A percentile compares a stretch with the other conserved stretches of the same genome.
Conservation (phyloP, 495 filamentous ascomycete genomes). For the Aspergillus asperescens region DNA sequence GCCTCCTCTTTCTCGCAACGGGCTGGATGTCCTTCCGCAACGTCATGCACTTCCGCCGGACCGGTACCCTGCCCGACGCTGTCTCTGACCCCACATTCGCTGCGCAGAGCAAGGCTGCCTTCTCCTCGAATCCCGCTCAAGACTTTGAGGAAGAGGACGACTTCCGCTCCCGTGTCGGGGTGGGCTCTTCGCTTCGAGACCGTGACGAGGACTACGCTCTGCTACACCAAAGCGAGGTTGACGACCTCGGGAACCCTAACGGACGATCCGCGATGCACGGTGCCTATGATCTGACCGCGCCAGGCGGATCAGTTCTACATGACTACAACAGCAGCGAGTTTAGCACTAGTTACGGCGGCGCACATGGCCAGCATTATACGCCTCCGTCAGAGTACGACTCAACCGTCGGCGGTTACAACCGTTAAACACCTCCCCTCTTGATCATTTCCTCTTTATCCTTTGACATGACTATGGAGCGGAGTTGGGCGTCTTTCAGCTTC, state of each 20-base stretch:
- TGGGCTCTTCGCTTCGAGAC: slow-evolving; percentile 32
- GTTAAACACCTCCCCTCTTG: slow-evolving; percentile 10
- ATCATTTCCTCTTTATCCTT: slow-evolving; percentile 23
- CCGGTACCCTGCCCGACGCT: slow-evolving; percentile 69
- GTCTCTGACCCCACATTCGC: slow-evolving; percentile 48
- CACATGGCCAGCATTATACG: slow-evolving; percentile 40
- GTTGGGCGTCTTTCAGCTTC: slow-evolving; percentile 27
- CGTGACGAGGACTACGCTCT: slow-evolving; percentile 45
- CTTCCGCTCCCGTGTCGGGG: slow-evolving; percentile 40
- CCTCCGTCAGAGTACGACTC: slow-evolving; percentile 24
- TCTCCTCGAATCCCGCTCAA: slow-evolving; percentile 45
- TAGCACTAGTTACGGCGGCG: slow-evolving; percentile 40
- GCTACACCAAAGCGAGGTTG: slow-evolving; percentile 42
- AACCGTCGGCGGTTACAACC: slow-evolving; percentile 24
- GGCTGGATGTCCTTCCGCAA: slow-evolving; percentile 71
- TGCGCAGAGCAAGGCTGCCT: slow-evolving; percentile 46
- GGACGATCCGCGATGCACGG: slow-evolving; percentile 35
- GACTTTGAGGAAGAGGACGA: slow-evolving; percentile 48
- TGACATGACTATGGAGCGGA: slow-evolving; percentile 36
- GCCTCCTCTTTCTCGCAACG: slow-evolving; percentile 69
- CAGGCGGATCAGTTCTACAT: slow-evolving; percentile 32
- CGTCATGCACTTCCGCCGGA: slow-evolving; percentile 69
- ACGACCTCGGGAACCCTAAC: slow-evolving; percentile 36
- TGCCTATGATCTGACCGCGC: slow-evolving; percentile 38
- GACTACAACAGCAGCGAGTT: slow-evolving; percentile 29